Conservation (phyloP, 345 rosid genomes). For the Salix caprea region DNA sequence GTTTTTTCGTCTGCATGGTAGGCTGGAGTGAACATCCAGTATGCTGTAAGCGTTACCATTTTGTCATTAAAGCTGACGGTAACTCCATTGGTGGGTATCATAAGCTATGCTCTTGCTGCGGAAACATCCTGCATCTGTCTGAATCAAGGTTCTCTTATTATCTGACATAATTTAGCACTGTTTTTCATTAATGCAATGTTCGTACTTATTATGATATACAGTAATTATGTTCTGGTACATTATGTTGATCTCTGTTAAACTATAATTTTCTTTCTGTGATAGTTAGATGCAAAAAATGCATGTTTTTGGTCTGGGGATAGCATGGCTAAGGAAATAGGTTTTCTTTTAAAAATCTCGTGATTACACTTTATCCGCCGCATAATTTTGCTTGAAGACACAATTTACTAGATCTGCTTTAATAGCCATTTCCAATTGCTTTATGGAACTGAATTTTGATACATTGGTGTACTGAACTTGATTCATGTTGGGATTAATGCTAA, state of each 20-base stretch:
- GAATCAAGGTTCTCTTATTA: constrained; percentile 43
- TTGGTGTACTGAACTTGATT: not conserved
- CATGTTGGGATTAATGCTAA: not conserved
- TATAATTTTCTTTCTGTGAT: not conserved
- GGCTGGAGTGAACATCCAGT: constrained; percentile 79
- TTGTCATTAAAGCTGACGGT: constrained; percentile 59
- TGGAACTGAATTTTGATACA: not conserved
- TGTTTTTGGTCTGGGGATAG: not conserved
- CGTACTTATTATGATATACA: not conserved
- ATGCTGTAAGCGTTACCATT: constrained; percentile 63
- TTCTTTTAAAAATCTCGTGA: not conserved
- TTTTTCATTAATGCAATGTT: not conserved
- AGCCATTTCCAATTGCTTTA: not conserved
- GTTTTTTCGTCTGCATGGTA: not conserved
- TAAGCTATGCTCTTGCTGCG: constrained; percentile 55
- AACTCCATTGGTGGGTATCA: constrained; percentile 49
- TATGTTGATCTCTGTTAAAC: not conserved
- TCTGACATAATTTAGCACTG: not conserved
- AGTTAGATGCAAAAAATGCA: not conserved
- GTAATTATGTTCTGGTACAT: not conserved
- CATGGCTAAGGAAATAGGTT: not conserved
- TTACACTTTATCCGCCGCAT: not conserved
- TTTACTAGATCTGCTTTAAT: not conserved
- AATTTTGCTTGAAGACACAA: not conserved
- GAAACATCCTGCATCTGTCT: constrained; percentile 41